Conservation (phyloP, 371 early-diverging fungal species). For the Actinomortierella ambigua region DNA sequence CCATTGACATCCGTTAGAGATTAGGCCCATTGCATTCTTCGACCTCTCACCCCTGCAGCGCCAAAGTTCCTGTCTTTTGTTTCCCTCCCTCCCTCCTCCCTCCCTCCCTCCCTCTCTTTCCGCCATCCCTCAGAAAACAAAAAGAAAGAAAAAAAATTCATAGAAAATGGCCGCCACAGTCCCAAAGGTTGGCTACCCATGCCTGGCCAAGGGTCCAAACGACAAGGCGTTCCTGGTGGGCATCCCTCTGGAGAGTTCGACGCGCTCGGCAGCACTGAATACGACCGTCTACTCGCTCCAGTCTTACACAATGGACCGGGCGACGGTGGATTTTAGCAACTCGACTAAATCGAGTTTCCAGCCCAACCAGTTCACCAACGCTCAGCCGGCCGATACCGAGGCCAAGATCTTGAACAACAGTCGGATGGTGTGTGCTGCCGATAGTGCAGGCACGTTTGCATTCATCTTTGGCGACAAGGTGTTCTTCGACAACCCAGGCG, state of each 20-base stretch:
- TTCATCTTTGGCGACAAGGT: slow-evolving; percentile 40
- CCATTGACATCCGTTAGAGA: background rate
- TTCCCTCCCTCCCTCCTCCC: no score
- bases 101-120: no score
- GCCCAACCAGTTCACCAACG: background rate
- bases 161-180: slow-evolving; percentile 3
- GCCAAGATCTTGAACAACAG: slow-evolving; percentile 12
- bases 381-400: background rate
- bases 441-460: slow-evolving; percentile 17
- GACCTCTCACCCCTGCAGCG: background rate
- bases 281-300: slow-evolving; percentile 22
- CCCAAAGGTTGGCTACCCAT: slow-evolving; percentile 41
- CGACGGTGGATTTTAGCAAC: slow-evolving; percentile 6
- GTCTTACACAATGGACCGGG: slow-evolving; percentile 17
- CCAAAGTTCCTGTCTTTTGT: no score
- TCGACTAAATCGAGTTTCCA: slow-evolving; percentile 4
- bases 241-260: slow-evolving; percentile 8
- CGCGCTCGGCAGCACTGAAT: background rate
- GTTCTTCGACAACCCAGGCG: slow-evolving; percentile 25
- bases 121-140: background rate
- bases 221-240: slow-evolving; percentile 21
- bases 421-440: slow-evolving; percentile 33
- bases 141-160: background rate
- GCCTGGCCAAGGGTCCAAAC: slow-evolving; percentile 14
- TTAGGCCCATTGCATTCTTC: background rate